Conservation (phyloP, 1,284 basidiomycete genomes). For the Moesziomyces sp. region DNA sequence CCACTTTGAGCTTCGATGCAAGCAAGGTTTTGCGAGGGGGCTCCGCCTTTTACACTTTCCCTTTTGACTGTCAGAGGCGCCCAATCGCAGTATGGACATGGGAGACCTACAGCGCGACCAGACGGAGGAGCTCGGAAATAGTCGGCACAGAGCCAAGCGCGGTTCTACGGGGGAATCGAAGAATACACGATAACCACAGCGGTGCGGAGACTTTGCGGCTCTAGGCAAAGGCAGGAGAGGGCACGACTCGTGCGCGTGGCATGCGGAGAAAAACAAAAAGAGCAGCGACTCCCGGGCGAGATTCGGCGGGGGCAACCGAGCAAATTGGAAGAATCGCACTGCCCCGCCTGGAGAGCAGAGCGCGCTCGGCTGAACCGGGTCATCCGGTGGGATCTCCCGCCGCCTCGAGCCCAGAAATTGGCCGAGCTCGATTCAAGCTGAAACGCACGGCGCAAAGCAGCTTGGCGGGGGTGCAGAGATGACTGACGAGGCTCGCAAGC, state of each 20-base stretch:
- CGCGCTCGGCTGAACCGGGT: neutral
- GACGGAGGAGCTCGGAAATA: slow-evolving; percentile 30
- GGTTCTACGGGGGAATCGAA: neutral
- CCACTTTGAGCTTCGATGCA: neutral
- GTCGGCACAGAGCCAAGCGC: neutral
- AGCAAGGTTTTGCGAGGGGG: neutral
- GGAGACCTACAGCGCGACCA: no score
- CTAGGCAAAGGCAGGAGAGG: neutral
- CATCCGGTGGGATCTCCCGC: neutral
- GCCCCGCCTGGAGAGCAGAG: neutral
- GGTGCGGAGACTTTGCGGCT: neutral
- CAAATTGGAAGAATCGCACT: neutral
- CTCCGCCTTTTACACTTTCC: neutral
- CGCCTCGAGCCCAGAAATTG: neutral
- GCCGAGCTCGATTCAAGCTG: neutral
- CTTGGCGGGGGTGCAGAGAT: no score
- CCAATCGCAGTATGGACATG: neutral
- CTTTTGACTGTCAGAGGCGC: neutral
- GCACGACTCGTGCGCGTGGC: neutral
- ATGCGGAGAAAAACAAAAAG: neutral
- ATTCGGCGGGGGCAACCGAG: neutral
- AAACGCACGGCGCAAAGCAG: neutral
- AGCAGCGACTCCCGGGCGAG: neutral
- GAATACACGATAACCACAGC: no score
- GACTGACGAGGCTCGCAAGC: neutral